Evolutionary conservation across 495 filamentous ascomycete species (phyloP).

Genomic region (Xylona heveae): DNA sequence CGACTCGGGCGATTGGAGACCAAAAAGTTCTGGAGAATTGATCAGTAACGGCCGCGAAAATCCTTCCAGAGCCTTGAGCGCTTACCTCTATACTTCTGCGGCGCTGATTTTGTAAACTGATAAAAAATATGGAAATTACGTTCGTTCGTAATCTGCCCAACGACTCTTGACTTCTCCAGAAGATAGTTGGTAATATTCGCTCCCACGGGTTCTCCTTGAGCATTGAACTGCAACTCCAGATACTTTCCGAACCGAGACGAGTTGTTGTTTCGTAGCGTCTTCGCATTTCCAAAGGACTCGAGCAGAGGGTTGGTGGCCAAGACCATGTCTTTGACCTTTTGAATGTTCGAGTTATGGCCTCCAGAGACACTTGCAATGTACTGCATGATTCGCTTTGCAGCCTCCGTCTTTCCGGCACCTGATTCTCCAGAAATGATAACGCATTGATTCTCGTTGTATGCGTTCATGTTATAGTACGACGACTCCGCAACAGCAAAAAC

Average conservation of each 20-base stretch:
- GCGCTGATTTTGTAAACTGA: constrained; percentile 90
- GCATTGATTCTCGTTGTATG: constrained; percentile 97
- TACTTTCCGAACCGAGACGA: constrained; percentile 98
- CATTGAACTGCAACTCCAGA: constrained; percentile 91
- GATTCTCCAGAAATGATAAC: constrained; percentile 99
- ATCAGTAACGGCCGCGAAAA: background rate
- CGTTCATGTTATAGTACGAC: constrained; percentile 98
- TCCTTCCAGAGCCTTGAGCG: background rate
- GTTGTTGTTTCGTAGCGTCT: constrained; percentile 96
- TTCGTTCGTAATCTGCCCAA: constrained; percentile 88
- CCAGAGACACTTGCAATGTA: constrained; percentile 96
- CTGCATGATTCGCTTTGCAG: constrained; percentile 97
- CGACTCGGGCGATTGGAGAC: constrained; percentile 75
- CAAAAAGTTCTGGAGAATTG: constrained; percentile 37
- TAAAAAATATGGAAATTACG: constrained; percentile 99
- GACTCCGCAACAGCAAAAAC: constrained; percentile 96
- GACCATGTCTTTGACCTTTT: constrained; percentile 97
- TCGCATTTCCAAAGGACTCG: constrained; percentile 96
- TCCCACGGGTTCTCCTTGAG: constrained; percentile 78
- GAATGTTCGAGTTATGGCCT: constrained; percentile 73
- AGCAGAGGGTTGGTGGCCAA: constrained; percentile 92
- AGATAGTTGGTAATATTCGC: constrained; percentile 98
- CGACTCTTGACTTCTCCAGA: constrained; percentile 85
- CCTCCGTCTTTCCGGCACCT: constrained; percentile 97
- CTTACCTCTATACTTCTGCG: constrained; percentile 55